These are phyloP conservation scores for Gymnopilus dilepis DNA, from an alignment of 768 basidiomycete genomes.

Conservation along the genomic window DNA sequence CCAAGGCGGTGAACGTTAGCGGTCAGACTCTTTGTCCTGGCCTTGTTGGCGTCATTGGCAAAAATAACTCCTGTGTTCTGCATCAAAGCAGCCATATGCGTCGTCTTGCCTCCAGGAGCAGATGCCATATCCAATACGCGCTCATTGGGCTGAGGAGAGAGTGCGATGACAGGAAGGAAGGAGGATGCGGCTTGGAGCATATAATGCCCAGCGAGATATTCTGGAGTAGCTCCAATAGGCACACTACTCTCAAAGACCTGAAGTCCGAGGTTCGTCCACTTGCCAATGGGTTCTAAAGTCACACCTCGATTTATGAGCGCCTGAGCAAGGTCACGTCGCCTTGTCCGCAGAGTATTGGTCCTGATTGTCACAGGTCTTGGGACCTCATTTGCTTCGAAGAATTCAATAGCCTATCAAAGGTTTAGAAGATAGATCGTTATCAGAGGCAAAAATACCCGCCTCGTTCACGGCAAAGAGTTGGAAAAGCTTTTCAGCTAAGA, in stretches of 20 bases:
- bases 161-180: slow-evolving; percentile 98
- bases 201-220: slow-evolving; percentile 98
- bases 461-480: slow-evolving; percentile 91
- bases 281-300: slow-evolving; percentile 96
- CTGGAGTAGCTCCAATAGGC: slow-evolving; percentile 97
- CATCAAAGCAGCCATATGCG: slow-evolving; percentile 95
- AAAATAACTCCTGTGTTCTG: slow-evolving; percentile 98
- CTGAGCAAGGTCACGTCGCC: slow-evolving; percentile 94
- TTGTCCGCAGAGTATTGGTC: slow-evolving; percentile 93
- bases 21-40: slow-evolving; percentile 92
- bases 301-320: slow-evolving; percentile 94
- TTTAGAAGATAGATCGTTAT: slow-evolving; percentile 8
- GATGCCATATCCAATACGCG: slow-evolving; percentile 98
- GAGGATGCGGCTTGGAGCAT: slow-evolving; percentile 99
- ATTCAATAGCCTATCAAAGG: slow-evolving; percentile 82
- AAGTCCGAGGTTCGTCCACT: slow-evolving; percentile 99
- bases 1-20: slow-evolving; percentile 97
- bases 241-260: slow-evolving; percentile 97
- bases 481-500: slow-evolving; percentile 93
- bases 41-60: slow-evolving; percentile 96
- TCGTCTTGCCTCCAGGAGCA: slow-evolving; percentile 97
- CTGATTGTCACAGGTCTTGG: slow-evolving; percentile 97
- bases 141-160: slow-evolving; percentile 90
- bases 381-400: slow-evolving; percentile 97
- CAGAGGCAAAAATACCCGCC: slow-evolving; percentile 48